A percentile compares a stretch with the other conserved stretches of the same genome.
Evolutionary conservation across 805 yeast species (phyloP).

Genomic region (Monosporozyma aquatica): DNA sequence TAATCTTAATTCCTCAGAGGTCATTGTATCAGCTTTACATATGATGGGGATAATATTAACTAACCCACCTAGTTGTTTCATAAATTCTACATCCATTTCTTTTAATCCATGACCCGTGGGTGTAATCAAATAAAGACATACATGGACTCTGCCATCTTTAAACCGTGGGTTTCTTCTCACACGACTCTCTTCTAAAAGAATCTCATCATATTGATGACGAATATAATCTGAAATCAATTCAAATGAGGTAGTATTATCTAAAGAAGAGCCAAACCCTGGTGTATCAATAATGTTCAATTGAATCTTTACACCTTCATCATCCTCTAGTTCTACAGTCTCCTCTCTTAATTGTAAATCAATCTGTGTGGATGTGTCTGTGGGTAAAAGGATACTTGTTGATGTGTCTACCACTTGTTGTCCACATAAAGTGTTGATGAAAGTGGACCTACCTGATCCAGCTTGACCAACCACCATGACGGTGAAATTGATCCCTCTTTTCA

Average conservation of each 20-base stretch:
- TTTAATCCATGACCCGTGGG: conserved; percentile 80
- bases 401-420: conserved; percentile 78
- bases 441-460: conserved; percentile 84
- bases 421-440: conserved; percentile 83
- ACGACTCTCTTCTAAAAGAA: conserved; percentile 68
- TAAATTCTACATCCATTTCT: conserved; percentile 67
- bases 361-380: conserved; percentile 43
- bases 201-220: conserved; percentile 77
- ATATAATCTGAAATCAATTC: conserved; percentile 66
- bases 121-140: conserved; percentile 63
- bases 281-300: conserved; percentile 70
- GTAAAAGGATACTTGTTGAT: conserved; percentile 46
- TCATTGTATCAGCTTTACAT: conserved; percentile 77
- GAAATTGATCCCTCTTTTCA: conserved; percentile 78
- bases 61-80: conserved; percentile 68
- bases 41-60: conserved; percentile 82
- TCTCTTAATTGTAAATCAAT: conserved; percentile 58
- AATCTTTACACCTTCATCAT: conserved; percentile 77
- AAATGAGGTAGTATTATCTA: conserved; percentile 61
- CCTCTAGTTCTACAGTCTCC: conserved; percentile 77
- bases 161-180: conserved; percentile 80
- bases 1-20: conserved; percentile 63
- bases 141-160: conserved; percentile 76
- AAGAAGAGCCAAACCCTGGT: conserved; percentile 72
- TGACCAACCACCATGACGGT: conserved; percentile 82